Evolutionary conservation across 345 rosid species (phyloP), one percentile per base, ranked within the genome.

Genomic region (Acer negundo): DNA sequence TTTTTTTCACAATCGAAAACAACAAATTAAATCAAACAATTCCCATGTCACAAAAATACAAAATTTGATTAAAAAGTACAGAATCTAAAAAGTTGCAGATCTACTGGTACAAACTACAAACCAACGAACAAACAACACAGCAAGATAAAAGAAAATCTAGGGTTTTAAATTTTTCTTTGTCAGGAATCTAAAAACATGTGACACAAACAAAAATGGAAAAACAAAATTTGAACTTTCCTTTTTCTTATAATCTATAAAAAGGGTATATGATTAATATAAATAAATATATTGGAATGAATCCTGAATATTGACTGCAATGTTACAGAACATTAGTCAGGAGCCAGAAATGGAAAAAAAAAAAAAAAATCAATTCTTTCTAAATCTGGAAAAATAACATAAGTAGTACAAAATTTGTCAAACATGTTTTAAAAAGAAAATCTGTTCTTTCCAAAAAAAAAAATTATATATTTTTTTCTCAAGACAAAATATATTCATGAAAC

Each of bases 1-100:
- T 31, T 31, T 3, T 20, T 17, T 26, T 26, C 7, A 75, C 47
- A 56, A 42, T 42, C 10, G 8, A 42, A 42, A 42, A 7, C 38
- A 31, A 31, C 7, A 64, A 6, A 24, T 23, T 3, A 70, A 51
- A 44, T 55, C 62, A 16, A 24, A 56, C 24, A 58, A 47, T 23
- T 66, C 3, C 59, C 11, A 15, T 26, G 19, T 44, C 7, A 40
- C 46, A 47, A 2, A 72, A 63, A 10, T 13, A 55, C 7, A 65
- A 38, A 12, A 22, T 17, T 8, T 49, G 56, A 4, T 31, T 1
- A 56, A 75, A 70, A 82, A 67, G 26, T 56, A 70, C 20, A 73
- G 72, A 80, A 68, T 82, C 80, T 26, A 72, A 74, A 77, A 74
- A 70, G 53, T 68, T 79, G 78, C 85, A 75, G 81, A 84, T 74